Evolutionary conservation across 768 basidiomycete species (phyloP).

Genomic region (Mycena pura): DNA sequence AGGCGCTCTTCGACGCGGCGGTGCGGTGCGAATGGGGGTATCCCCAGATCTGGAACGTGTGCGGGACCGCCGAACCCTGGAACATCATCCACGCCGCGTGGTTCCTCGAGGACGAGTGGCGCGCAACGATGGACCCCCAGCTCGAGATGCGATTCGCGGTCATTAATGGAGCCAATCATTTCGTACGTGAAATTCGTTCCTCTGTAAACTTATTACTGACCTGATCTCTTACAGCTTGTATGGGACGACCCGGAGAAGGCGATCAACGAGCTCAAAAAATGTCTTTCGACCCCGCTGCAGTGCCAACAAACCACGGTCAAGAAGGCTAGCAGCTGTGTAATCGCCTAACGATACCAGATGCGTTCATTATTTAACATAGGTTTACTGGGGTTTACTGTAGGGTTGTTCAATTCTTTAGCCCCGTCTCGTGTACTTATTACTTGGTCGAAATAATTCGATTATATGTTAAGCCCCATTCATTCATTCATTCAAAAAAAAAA

Average conservation of each 20-base stretch:
- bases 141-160: constrained; percentile 22
- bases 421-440: no score
- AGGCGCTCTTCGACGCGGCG: constrained; percentile 21
- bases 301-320: no score
- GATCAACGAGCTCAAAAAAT: constrained; percentile 17
- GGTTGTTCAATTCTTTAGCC: no score
- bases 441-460: no score
- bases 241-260: constrained; percentile 28
- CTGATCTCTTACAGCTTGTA: constrained; percentile 12
- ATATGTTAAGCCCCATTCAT: no score
- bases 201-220: not conserved
- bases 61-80: constrained; percentile 19
- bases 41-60: constrained; percentile 21
- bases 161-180: constrained; percentile 30
- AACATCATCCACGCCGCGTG: constrained; percentile 23
- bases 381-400: no score
- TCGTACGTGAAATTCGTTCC: constrained; percentile 24
- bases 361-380: no score
- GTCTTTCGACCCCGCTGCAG: no score
- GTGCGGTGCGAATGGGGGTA: constrained; percentile 19
- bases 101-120: constrained; percentile 28
- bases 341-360: no score
- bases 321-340: no score
- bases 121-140: constrained; percentile 1
- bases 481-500: no score